phyloP scores from a whole-genome alignment of 2,329 filamentous ascomycete genomes.

The Pleoardoris graminearum region DNA sequence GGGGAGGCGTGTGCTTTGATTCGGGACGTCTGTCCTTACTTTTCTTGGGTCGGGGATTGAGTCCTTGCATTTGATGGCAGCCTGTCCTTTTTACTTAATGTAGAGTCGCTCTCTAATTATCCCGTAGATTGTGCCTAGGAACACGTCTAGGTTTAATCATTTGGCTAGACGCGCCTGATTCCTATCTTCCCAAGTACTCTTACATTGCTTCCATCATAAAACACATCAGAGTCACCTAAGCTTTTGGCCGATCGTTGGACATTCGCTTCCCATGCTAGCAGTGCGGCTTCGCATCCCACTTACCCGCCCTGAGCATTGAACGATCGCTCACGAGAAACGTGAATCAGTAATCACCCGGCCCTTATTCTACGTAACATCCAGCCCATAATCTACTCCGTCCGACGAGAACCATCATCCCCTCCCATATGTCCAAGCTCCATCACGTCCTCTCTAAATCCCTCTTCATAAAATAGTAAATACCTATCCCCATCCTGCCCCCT shows the following conservation, averaged over 20 bases:
- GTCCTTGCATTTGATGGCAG: conserved; percentile 2
- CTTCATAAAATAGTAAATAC: background rate
- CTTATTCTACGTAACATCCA: too few species aligned
- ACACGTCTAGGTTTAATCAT: background rate
- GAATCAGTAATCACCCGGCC: too few species aligned
- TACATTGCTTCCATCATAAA: too few species aligned
- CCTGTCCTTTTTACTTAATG: background rate
- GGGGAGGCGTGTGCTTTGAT: conserved; percentile 3
- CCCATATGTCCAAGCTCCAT: background rate
- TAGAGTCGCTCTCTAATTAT: background rate
- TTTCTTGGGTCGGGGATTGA: too few species aligned
- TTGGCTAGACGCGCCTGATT: too few species aligned
- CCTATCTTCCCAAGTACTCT: too few species aligned
- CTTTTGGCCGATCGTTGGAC: too few species aligned
- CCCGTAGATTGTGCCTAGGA: background rate
- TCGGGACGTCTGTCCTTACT: background rate
- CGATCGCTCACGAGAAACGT: too few species aligned
- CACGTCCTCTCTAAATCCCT: background rate
- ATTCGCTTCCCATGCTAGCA: too few species aligned
- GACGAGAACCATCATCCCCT: background rate
- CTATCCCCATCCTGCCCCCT: background rate
- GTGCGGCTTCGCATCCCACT: too few species aligned
- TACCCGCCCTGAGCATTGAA: too few species aligned
- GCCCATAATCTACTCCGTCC: background rate
- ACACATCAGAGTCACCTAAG: too few species aligned